phyloP scores from a whole-genome alignment of 1,284 basidiomycete species.

The Neonothopanus nambi region DNA sequence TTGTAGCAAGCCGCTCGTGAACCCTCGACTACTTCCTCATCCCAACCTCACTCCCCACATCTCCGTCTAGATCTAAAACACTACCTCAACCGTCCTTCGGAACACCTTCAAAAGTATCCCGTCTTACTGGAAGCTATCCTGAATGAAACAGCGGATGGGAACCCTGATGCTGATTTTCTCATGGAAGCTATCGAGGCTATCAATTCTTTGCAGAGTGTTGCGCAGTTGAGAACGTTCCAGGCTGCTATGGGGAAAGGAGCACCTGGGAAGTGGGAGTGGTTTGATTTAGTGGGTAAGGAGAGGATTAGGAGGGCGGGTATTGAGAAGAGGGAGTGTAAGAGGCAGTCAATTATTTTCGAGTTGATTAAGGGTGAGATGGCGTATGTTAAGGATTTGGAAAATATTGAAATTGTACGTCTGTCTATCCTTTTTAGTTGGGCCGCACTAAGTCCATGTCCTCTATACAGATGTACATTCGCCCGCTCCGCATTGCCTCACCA shows the following conservation, averaged over 20 bases:
- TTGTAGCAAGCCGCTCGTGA: constrained; percentile 54
- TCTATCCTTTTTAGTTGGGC: constrained; percentile 2
- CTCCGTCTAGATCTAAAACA: constrained; percentile 83
- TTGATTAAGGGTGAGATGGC: constrained; percentile 95
- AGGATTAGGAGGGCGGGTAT: constrained; percentile 62
- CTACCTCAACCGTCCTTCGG: constrained; percentile 83
- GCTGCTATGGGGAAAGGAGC: constrained; percentile 78
- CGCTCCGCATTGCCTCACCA: constrained; percentile 72
- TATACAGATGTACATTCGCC: constrained; percentile 72
- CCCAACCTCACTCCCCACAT: not conserved
- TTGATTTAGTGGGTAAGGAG: constrained; percentile 78
- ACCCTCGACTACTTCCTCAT: constrained; percentile 28
- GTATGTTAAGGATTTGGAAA: constrained; percentile 91
- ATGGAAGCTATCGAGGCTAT: constrained; percentile 76
- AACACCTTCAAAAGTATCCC: constrained; percentile 90
- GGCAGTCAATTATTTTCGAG: constrained; percentile 93
- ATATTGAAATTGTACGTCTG: constrained; percentile 71
- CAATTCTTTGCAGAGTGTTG: constrained; percentile 73
- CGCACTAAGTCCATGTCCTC: constrained; percentile 8
- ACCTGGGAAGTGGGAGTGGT: constrained; percentile 83
- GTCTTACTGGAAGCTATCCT: constrained; percentile 85
- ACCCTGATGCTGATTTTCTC: constrained; percentile 81
- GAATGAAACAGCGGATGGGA: constrained; percentile 73
- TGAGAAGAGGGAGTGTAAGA: constrained; percentile 76
- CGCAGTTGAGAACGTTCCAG: constrained; percentile 85